Evolutionary conservation across 352 stramenopile genomes (phyloP).

Genomic region (Globisporangium echinulatum): DNA sequence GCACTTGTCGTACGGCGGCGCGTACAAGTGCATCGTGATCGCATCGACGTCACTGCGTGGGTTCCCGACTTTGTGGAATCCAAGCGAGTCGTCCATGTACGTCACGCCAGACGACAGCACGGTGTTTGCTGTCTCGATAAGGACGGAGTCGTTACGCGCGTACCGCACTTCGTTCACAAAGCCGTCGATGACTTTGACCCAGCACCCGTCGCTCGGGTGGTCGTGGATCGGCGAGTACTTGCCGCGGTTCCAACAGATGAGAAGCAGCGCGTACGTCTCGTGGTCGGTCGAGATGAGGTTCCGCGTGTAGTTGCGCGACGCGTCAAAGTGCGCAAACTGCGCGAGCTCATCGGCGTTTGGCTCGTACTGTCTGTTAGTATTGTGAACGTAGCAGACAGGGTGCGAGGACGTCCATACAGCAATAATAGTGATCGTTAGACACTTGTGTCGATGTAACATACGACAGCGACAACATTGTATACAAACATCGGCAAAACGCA

Average conservation of each 20-base stretch:
- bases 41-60: constrained; percentile 54
- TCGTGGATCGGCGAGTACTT: constrained; percentile 82
- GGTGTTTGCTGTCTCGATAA: constrained; percentile 59
- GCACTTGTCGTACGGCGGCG: constrained; percentile 89
- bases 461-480: too few relatives aligned
- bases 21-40: constrained; percentile 93
- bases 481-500: too few relatives aligned
- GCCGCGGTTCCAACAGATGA: constrained; percentile 91
- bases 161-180: constrained; percentile 89
- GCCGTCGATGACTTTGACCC: constrained; percentile 79
- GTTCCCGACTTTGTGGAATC: constrained; percentile 91
- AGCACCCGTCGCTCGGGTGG: constrained; percentile 85
- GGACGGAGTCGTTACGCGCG: constrained; percentile 24
- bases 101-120: constrained; percentile 62
- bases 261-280: constrained; percentile 90
- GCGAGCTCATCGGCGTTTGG: constrained; percentile 53
- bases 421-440: background rate
- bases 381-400: too few relatives aligned
- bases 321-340: constrained; percentile 81
- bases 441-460: too few relatives aligned
- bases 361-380: constrained; percentile 26
- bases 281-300: constrained; percentile 92
- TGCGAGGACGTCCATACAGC: background rate
- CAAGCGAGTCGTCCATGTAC: constrained; percentile 89
- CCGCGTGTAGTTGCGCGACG: constrained; percentile 88